phyloP scores from a whole-genome alignment of 345 rosid genomes.

The Carallia pectinifolia region DNA sequence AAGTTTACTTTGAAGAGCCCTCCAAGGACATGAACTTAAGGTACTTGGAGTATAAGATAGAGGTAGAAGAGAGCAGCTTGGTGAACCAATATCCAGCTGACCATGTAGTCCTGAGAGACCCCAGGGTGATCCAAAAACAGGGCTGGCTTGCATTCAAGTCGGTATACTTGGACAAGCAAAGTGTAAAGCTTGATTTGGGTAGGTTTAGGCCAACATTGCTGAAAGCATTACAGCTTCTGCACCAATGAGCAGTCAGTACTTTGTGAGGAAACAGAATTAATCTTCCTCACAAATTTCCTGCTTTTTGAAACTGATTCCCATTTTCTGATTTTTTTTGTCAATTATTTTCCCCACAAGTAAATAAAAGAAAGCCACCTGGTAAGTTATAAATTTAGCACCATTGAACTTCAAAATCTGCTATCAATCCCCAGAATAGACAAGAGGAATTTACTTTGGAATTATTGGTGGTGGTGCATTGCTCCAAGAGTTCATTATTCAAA shows the following conservation, averaged over 20 bases:
- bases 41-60: conserved; percentile 61
- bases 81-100: conserved; percentile 42
- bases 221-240: conserved; percentile 60
- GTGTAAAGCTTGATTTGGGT: conserved; percentile 57
- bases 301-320: neutral
- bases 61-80: conserved; percentile 57
- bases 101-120: conserved; percentile 52
- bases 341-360: neutral
- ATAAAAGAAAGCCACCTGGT: no score
- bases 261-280: conserved; percentile 15
- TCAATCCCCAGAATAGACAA: no score
- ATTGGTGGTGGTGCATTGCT: no score
- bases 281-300: neutral
- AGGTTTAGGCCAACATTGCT: conserved; percentile 59
- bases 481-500: no score
- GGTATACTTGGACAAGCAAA: conserved; percentile 65
- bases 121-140: conserved; percentile 42
- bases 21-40: conserved; percentile 59
- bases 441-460: no score
- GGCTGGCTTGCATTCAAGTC: conserved; percentile 60
- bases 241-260: conserved; percentile 14
- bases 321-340: neutral
- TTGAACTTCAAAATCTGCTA: no score
- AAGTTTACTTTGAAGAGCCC: conserved; percentile 46
- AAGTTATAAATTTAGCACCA: no score